A percentile compares a stretch with the other conserved stretches of the same genome.
Conservation (phyloP, 352 stramenopile species). For the Discostella stelligera region DNA sequence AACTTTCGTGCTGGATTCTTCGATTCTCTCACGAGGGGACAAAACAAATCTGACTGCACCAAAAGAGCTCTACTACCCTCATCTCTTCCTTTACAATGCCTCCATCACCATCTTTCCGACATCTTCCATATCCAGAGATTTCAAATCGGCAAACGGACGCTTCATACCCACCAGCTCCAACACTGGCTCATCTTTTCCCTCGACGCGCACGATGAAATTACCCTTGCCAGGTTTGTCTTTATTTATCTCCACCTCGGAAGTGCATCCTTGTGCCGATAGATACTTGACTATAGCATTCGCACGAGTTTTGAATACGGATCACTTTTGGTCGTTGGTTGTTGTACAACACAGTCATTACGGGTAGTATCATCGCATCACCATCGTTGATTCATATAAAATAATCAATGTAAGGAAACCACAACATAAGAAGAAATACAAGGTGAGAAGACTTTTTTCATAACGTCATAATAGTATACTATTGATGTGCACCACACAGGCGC, state of each 20-base stretch:
- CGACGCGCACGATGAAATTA: slow-evolving; percentile 74
- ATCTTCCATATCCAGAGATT: slow-evolving; percentile 80
- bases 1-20: background rate
- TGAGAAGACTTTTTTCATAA: too few relatives aligned
- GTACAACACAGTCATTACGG: too few relatives aligned
- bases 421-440: background rate
- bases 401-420: background rate
- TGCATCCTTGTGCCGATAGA: slow-evolving; percentile 48
- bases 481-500: too few relatives aligned
- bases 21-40: background rate
- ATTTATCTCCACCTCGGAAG: slow-evolving; percentile 69
- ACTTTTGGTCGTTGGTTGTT: slow-evolving; percentile 38
- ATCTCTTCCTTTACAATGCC: slow-evolving; percentile 5
- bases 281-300: slow-evolving; percentile 69
- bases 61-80: background rate
- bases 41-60: too few relatives aligned
- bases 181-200: slow-evolving; percentile 59
- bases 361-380: too few relatives aligned
- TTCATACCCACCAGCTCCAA: slow-evolving; percentile 76
- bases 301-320: slow-evolving; percentile 78
- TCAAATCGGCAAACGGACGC: slow-evolving; percentile 74
- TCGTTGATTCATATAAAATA: background rate
- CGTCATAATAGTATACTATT: too few relatives aligned
- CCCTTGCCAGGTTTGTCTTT: slow-evolving; percentile 74
- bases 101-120: slow-evolving; percentile 58